Base-by-base conservation (phyloP, 2,329 filamentous ascomycete species). In the Elsinoe fawcettii region DNA sequence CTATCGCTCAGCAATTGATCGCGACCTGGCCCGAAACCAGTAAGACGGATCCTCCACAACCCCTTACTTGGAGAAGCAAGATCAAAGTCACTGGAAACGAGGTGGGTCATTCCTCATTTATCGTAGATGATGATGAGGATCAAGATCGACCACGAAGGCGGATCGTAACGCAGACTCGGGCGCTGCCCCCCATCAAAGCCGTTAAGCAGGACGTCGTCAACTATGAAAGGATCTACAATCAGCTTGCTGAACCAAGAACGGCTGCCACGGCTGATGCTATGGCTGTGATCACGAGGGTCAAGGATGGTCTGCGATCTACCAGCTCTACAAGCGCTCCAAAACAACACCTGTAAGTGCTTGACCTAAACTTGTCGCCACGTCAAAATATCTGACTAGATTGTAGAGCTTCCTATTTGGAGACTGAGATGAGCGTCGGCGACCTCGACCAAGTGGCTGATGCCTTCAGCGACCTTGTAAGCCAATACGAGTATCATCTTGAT, bases 21-120 rank as follows among this genome's bases (percentile, higher is more conserved):
- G 56, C 18, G 32, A 22, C 27, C 34, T 16, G 20, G 3, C 47
- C 54, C 34, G 14, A 5, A 27, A 16, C n/a, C n/a, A n/a, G 23
- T 18, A 5, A 25, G n/a, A n/a, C 3, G 14, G 22, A 7, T 5
- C 32, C n/a, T 9, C 23, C 27, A 9, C 34, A 62, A 5, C 3
- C n/a, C 14, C 57, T 63, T 8, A 54, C 56, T 8, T 67, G 65
- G 65, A 58, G 57, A 14, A 49, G 51, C 18, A 59, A 51, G 44
- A 44, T 62, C 7, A 36, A 34, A 2, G 57, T 56, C 9, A 64
- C 58, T 18, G 55, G 55, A 2, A 34, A 54, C 1, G 60, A 55
- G 22, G 12, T 64, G 14, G 55, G 56, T 14, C 59, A 61, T 3
- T 44, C 41, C 23, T 62, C 62, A 16, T 61, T 67, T 2, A 43